Evolutionary conservation across 208 protist species (phyloP).

Genomic region (Acanthamoeba lenticulata): DNA sequence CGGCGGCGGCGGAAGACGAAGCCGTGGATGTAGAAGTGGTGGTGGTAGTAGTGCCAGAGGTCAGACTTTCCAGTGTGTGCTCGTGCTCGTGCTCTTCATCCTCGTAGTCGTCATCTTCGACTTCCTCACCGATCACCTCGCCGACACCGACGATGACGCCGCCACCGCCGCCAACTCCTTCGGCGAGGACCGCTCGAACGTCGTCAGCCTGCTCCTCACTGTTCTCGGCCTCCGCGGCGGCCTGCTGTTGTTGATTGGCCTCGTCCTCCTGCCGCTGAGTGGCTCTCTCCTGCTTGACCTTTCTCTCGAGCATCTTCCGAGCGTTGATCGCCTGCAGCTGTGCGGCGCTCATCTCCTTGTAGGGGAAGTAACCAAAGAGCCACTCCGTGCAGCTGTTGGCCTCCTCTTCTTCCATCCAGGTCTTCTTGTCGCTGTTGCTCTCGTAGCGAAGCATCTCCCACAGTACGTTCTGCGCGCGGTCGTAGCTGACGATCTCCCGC

Average conservation of each 20-base stretch:
- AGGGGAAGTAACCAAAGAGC: constrained; percentile 29
- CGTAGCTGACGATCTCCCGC: constrained; percentile 6
- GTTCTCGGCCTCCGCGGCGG: not conserved
- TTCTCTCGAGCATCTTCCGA: not conserved
- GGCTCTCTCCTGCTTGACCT: not conserved
- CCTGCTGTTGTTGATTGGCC: not conserved
- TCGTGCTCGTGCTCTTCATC: not conserved
- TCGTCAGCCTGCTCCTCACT: not conserved
- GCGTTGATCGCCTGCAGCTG: not conserved
- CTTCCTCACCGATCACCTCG: not conserved
- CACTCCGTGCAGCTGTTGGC: constrained; percentile 22
- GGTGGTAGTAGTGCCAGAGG: not conserved
- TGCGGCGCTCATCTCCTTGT: not conserved
- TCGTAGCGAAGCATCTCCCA: constrained; percentile 36
- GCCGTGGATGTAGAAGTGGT: not conserved
- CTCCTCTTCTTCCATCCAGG: not conserved
- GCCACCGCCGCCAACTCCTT: not conserved
- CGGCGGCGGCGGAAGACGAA: too few relatives aligned
- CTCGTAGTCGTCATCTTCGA: not conserved
- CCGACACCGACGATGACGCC: not conserved
- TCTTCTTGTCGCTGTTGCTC: not conserved
- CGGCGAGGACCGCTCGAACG: not conserved
- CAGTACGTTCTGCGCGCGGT: not conserved
- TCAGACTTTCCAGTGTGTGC: not conserved
- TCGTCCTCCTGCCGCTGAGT: not conserved